A percentile compares a stretch with the other conserved stretches of the same genome.
These are phyloP conservation scores for Entomophthora muscae DNA, from an alignment of 371 early-diverging fungal genomes.

Conservation along the genomic window DNA sequence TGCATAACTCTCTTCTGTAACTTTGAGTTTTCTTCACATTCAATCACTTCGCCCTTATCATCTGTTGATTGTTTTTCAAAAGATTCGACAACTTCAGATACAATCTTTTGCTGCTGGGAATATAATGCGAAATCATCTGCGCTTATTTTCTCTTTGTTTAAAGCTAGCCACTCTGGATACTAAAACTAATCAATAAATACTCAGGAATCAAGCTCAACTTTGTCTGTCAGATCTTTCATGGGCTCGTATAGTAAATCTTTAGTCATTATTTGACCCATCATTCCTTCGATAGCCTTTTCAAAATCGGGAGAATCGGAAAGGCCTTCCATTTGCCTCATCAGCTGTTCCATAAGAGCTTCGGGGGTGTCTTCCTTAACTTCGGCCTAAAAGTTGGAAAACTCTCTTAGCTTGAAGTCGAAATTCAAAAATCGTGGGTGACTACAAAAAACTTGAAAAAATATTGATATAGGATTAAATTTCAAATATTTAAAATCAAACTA, in stretches of 20 bases:
- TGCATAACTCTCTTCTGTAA: constrained; percentile 52
- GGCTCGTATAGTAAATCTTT: constrained; percentile 87
- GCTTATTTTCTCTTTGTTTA: constrained; percentile 44
- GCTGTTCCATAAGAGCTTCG: constrained; percentile 64
- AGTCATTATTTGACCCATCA: constrained; percentile 80
- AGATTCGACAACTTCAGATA: constrained; percentile 51
- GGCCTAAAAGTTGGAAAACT: constrained; percentile 24
- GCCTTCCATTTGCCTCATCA: constrained; percentile 79
- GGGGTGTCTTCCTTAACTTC: constrained; percentile 37
- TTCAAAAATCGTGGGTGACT: no score
- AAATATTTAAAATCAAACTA: background rate
- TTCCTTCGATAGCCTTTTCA: constrained; percentile 64
- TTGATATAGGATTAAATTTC: no score
- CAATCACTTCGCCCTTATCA: constrained; percentile 11
- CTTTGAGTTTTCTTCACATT: constrained; percentile 41
- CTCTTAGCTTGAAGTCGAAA: no score
- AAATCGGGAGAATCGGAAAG: constrained; percentile 62
- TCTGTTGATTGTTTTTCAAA: constrained; percentile 37
- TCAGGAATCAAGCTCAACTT: constrained; percentile 22
- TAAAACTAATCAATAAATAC: constrained; percentile 16
- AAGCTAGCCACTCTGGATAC: constrained; percentile 72
- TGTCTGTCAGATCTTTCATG: constrained; percentile 62
- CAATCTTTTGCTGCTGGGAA: constrained; percentile 46
- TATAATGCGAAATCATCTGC: constrained; percentile 50
- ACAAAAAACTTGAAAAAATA: background rate